phyloP scores from a whole-genome alignment of 2,329 filamentous ascomycete species.

The Thielaviopsis populi region DNA sequence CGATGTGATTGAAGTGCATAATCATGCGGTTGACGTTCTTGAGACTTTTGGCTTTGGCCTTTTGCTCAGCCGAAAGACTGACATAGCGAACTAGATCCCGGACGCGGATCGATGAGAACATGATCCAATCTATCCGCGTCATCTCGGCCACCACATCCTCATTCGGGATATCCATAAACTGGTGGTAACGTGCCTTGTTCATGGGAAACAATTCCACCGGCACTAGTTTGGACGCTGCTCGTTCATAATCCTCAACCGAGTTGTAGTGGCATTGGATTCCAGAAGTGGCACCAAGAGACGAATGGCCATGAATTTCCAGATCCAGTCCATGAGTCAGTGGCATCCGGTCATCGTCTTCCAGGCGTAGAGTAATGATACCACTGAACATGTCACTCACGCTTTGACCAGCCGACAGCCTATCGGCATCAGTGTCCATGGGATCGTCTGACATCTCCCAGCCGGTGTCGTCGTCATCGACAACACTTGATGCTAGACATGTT shows the following conservation, averaged over 20 bases:
- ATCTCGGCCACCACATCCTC: slow-evolving; percentile 81
- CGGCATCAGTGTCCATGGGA: slow-evolving; percentile 23
- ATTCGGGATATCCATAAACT: slow-evolving; percentile 74
- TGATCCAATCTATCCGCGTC: slow-evolving; percentile 92
- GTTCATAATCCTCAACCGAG: slow-evolving; percentile 64
- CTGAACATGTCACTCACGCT: slow-evolving; percentile 29
- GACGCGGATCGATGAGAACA: slow-evolving; percentile 89
- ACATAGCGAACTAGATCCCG: slow-evolving; percentile 89
- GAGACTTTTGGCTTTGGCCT: slow-evolving; percentile 60
- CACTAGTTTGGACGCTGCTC: slow-evolving; percentile 56
- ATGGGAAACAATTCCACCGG: slow-evolving; percentile 54
- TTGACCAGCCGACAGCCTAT: slow-evolving; percentile 22
- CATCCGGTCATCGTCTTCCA: slow-evolving; percentile 29
- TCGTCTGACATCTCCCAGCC: slow-evolving; percentile 80
- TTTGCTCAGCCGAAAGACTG: slow-evolving; percentile 54
- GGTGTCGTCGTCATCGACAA: slow-evolving; percentile 77
- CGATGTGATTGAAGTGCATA: slow-evolving; percentile 75
- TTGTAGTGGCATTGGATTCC: slow-evolving; percentile 33
- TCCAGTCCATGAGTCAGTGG: slow-evolving; percentile 18
- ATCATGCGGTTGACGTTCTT: slow-evolving; percentile 91
- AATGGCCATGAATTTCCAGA: slow-evolving; percentile 14
- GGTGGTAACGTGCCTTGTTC: slow-evolving; percentile 75
- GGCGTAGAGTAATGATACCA: slow-evolving; percentile 32
- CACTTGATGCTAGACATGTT: slow-evolving; percentile 54
- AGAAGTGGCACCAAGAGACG: slow-evolving; percentile 10